phyloP scores from a whole-genome alignment of 257 asterid genomes.

The Forsythia suspensa region DNA sequence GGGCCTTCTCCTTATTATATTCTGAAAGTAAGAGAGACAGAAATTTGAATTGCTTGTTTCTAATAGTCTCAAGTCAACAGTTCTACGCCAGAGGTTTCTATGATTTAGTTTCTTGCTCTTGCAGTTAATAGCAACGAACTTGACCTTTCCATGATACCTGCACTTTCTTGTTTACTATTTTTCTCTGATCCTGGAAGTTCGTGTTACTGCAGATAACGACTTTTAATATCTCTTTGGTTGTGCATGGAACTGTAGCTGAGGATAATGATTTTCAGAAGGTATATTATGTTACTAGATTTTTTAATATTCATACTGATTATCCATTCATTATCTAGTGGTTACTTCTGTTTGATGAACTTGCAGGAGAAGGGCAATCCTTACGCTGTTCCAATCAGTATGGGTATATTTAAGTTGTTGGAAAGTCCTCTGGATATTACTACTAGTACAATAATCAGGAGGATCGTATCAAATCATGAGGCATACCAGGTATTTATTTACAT shows the following conservation, averaged over 20 bases:
- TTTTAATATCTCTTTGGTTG: slow-evolving; percentile 83
- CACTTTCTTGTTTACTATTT: neutral
- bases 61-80: neutral
- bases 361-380: slow-evolving; percentile 76
- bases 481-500: slow-evolving; percentile 59
- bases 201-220: slow-evolving; percentile 72
- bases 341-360: slow-evolving; percentile 24
- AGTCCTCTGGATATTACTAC: slow-evolving; percentile 93
- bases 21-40: no score
- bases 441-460: slow-evolving; percentile 90
- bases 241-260: slow-evolving; percentile 85
- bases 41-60: no score
- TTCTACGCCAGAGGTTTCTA: neutral
- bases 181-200: slow-evolving; percentile 17
- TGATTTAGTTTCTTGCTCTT: neutral
- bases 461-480: slow-evolving; percentile 87
- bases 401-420: slow-evolving; percentile 65
- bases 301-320: neutral
- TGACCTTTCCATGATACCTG: neutral
- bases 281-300: slow-evolving; percentile 17
- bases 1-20: no score
- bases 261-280: slow-evolving; percentile 86
- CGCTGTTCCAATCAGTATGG: slow-evolving; percentile 69
- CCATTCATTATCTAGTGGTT: slow-evolving; percentile 9
- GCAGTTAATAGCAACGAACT: neutral